Evolutionary conservation across 2,329 filamentous ascomycete species (phyloP).

Genomic region (Colletotrichum chlorophyti): DNA sequence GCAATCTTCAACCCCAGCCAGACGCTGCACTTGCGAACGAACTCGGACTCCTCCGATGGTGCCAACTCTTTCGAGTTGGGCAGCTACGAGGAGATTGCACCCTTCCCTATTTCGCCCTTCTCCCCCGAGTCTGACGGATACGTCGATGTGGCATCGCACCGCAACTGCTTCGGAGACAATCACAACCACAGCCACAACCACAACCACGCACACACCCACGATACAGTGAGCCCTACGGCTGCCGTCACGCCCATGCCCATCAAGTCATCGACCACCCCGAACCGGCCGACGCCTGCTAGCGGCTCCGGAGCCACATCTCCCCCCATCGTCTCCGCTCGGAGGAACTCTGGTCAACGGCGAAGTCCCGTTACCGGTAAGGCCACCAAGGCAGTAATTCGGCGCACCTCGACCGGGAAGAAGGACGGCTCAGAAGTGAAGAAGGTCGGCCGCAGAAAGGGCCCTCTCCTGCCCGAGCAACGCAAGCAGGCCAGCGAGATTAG

Average conservation of each 20-base stretch:
- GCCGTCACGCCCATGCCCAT: slow-evolving; percentile 74
- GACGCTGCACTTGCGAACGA: slow-evolving; percentile 85
- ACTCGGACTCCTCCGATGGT: slow-evolving; percentile 84
- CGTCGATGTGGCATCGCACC: slow-evolving; percentile 65
- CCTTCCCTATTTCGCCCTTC: slow-evolving; percentile 78
- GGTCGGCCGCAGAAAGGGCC: slow-evolving; percentile 87
- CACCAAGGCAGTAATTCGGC: slow-evolving; percentile 84
- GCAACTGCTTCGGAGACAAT: slow-evolving; percentile 67
- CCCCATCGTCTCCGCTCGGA: slow-evolving; percentile 67
- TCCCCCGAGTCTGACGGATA: slow-evolving; percentile 83
- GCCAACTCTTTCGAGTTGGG: slow-evolving; percentile 70
- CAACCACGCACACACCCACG: slow-evolving; percentile 40
- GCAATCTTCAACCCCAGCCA: slow-evolving; percentile 93
- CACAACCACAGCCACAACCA: slow-evolving; percentile 50
- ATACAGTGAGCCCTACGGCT: slow-evolving; percentile 71
- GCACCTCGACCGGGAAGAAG: slow-evolving; percentile 78
- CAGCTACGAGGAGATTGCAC: slow-evolving; percentile 80
- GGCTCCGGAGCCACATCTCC: slow-evolving; percentile 67
- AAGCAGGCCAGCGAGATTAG: slow-evolving; percentile 97
- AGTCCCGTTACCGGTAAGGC: slow-evolving; percentile 78
- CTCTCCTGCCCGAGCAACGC: slow-evolving; percentile 89
- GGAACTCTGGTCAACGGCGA: slow-evolving; percentile 75
- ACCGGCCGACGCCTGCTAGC: slow-evolving; percentile 66
- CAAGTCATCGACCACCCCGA: slow-evolving; percentile 65
- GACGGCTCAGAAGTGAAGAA: slow-evolving; percentile 85